These are phyloP conservation scores for Fusarium nanum DNA, from an alignment of 2,329 filamentous ascomycete species.

Conservation along the genomic window DNA sequence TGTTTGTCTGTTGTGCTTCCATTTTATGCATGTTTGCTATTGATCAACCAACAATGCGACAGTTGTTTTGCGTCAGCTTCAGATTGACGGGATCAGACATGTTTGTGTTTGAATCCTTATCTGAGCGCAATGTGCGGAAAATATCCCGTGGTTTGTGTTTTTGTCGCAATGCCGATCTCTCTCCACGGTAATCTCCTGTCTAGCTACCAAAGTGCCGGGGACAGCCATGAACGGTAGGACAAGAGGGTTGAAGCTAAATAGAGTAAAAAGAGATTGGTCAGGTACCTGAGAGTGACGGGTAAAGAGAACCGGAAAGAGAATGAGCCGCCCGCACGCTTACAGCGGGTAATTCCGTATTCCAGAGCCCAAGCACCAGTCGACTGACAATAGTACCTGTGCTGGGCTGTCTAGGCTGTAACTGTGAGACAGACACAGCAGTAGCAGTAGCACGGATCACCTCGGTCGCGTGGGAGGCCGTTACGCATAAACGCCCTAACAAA, in stretches of 20 bases:
- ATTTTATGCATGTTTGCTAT: not conserved
- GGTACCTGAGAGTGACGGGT: not conserved
- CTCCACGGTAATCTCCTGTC: constrained; percentile 36
- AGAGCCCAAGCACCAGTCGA: not conserved
- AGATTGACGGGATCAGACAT: not conserved
- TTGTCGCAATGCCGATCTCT: constrained; percentile 28
- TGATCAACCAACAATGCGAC: not conserved
- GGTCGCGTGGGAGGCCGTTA: constrained; percentile 5
- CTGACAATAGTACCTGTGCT: too few relatives aligned
- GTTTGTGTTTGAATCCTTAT: not conserved
- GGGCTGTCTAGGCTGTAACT: too few relatives aligned
- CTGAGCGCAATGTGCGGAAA: constrained; percentile 1
- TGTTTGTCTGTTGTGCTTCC: not conserved
- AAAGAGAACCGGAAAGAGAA: not conserved
- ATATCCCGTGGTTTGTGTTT: not conserved
- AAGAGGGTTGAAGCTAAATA: not conserved
- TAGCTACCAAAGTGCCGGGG: constrained; percentile 4
- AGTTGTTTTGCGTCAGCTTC: not conserved
- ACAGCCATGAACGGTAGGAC: not conserved
- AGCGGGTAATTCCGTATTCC: not conserved
- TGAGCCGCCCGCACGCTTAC: not conserved
- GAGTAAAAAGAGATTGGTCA: not conserved
- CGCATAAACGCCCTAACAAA: not conserved
- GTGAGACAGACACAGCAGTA: not conserved
- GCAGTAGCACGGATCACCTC: not conserved